A percentile compares a stretch with the other conserved stretches of the same genome.
Evolutionary conservation across 768 basidiomycete genomes (phyloP).

Genomic region (Suillus cothurnatus): DNA sequence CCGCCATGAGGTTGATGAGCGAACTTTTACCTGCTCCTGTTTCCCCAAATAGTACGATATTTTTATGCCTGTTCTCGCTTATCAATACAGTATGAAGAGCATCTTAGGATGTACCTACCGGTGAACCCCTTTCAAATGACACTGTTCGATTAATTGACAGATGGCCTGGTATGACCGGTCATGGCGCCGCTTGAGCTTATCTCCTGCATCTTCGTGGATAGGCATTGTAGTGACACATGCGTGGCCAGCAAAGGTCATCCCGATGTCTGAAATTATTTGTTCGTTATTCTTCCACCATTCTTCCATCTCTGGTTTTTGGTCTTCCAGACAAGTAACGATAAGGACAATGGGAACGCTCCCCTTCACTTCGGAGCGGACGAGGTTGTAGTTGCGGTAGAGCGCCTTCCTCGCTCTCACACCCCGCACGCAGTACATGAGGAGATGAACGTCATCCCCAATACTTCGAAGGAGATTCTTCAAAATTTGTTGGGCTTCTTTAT

Average conservation of each 20-base stretch:
- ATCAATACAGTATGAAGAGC: not conserved
- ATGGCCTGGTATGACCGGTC: conserved; percentile 11
- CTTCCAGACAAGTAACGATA: conserved; percentile 37
- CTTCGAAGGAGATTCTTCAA: conserved; percentile 36
- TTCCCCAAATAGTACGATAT: conserved; percentile 10
- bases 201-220: too few relatives aligned
- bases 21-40: conserved; percentile 33
- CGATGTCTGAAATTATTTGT: conserved; percentile 28
- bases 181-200: not conserved
- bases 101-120: not conserved
- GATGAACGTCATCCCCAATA: conserved; percentile 33
- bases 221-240: conserved; percentile 36
- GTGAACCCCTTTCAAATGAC: not conserved
- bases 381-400: conserved; percentile 30
- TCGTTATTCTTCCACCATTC: conserved; percentile 43
- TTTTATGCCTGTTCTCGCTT: not conserved
- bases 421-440: conserved; percentile 37
- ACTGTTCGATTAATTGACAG: conserved; percentile 5
- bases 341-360: conserved; percentile 32
- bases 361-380: conserved; percentile 31
- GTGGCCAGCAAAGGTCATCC: conserved; percentile 40
- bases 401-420: conserved; percentile 29
- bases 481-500: conserved; percentile 22
- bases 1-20: conserved; percentile 35
- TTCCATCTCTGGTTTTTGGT: conserved; percentile 34